Conservation (phyloP, 805 yeast genomes). For the Ascoidea asiatica region DNA sequence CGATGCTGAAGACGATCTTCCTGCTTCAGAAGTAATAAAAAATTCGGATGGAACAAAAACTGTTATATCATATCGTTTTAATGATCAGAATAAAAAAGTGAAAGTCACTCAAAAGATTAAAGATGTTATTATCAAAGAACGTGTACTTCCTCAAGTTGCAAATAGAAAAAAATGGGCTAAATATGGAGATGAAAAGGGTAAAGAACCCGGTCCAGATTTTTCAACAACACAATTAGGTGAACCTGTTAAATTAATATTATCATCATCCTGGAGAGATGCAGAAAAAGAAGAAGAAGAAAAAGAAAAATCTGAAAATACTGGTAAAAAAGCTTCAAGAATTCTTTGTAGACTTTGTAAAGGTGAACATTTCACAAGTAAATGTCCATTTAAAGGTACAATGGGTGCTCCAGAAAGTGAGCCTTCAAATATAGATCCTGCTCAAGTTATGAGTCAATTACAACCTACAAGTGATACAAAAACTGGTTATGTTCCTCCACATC, state of each 20-base stretch:
- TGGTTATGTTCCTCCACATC: conserved; percentile 30
- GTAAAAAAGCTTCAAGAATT: conserved; percentile 31
- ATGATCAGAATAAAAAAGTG: conserved; percentile 71
- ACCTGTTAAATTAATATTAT: conserved; percentile 60
- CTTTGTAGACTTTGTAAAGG: conserved; percentile 91
- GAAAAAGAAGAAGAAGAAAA: conserved; percentile 58
- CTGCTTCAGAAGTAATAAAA: conserved; percentile 58
- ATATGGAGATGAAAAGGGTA: conserved; percentile 68
- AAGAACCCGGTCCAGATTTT: conserved; percentile 76
- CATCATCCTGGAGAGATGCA: conserved; percentile 63
- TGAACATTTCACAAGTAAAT: conserved; percentile 82
- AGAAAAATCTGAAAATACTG: conserved; percentile 33
- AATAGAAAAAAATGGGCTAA: conserved; percentile 76
- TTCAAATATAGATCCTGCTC: conserved; percentile 12
- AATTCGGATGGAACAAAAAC: conserved; percentile 88
- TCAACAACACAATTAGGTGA: conserved; percentile 86
- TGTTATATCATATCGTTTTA: conserved; percentile 60
- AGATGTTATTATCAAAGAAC: conserved; percentile 64
- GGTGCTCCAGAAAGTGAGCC: conserved; percentile 30
- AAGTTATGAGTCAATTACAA: conserved; percentile 19
- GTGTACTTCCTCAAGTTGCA: conserved; percentile 79
- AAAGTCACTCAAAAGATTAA: conserved; percentile 78
- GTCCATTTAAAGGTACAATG: conserved; percentile 90
- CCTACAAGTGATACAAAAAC: conserved; percentile 19
- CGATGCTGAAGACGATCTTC: conserved; percentile 59